phyloP scores from a whole-genome alignment of 2,329 filamentous ascomycete species.

The Fusarium setosum region DNA sequence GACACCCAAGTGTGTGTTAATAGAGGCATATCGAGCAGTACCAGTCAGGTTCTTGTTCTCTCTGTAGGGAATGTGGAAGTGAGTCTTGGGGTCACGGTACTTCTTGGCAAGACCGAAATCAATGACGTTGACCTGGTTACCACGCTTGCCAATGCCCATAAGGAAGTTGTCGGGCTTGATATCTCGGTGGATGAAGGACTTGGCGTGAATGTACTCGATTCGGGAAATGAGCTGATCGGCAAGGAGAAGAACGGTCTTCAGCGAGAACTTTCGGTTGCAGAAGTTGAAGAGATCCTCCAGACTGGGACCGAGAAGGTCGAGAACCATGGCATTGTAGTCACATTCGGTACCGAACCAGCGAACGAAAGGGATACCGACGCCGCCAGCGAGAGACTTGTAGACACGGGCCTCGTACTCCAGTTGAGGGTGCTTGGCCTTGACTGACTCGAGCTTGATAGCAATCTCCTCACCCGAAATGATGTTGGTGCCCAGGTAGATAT shows the following conservation, averaged over 20 bases:
- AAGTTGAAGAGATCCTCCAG: constrained; percentile 99
- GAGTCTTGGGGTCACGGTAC: constrained; percentile 99
- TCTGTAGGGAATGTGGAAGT: constrained; percentile 99
- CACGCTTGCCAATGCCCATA: constrained; percentile 98
- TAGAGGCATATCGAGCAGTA: constrained; percentile 97
- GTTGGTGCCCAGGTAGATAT: constrained; percentile 99
- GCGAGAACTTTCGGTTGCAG: constrained; percentile 99
- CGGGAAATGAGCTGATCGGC: constrained; percentile 99
- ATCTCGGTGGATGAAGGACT: constrained; percentile 99
- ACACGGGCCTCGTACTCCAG: constrained; percentile 98
- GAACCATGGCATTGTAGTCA: constrained; percentile 99
- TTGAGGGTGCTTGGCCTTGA: constrained; percentile 99
- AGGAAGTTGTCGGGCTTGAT: constrained; percentile 99
- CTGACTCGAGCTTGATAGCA: constrained; percentile 98
- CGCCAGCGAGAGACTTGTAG: constrained; percentile 89
- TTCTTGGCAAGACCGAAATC: constrained; percentile 99
- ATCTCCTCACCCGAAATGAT: constrained; percentile 99
- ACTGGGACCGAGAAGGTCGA: constrained; percentile 94
- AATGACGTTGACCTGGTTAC: constrained; percentile 99
- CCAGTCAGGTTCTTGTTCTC: constrained; percentile 99
- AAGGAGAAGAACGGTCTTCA: constrained; percentile 96
- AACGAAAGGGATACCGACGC: constrained; percentile 98
- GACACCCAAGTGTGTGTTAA: constrained; percentile 98
- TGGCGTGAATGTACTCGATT: constrained; percentile 99
- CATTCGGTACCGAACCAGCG: constrained; percentile 99